These are phyloP conservation scores for Pelargonium nanum DNA, from an alignment of 345 rosid genomes.

Conservation along the genomic window DNA sequence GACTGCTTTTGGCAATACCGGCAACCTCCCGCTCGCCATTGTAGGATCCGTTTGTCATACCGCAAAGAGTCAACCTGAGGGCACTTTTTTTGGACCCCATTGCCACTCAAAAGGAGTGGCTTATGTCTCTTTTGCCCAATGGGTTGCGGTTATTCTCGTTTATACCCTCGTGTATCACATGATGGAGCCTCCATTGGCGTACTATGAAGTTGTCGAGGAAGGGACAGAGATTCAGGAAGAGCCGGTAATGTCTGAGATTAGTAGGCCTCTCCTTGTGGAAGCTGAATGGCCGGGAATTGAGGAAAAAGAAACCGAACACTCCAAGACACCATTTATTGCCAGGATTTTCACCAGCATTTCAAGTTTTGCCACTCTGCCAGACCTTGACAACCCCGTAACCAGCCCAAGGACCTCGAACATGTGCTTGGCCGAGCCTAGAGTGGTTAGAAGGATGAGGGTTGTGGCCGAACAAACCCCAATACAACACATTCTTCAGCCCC, in stretches of 20 bases:
- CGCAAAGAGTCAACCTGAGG: constrained; percentile 8
- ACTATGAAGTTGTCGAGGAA: constrained; percentile 72
- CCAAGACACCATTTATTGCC: constrained; percentile 75
- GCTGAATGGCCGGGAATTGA: constrained; percentile 99
- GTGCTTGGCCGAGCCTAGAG: constrained; percentile 81
- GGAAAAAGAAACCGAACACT: constrained; percentile 81
- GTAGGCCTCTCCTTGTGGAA: constrained; percentile 69
- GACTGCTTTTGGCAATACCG: constrained; percentile 92
- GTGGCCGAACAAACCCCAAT: constrained; percentile 86
- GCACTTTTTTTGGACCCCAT: constrained; percentile 51
- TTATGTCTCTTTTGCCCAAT: constrained; percentile 79
- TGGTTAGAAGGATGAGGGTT: constrained; percentile 76
- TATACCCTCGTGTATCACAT: constrained; percentile 93
- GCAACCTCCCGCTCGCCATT: constrained; percentile 73
- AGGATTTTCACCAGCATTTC: constrained; percentile 51
- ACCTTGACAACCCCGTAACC: constrained; percentile 27
- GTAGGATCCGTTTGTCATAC: constrained; percentile 80
- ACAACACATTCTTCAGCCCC: constrained; percentile 85
- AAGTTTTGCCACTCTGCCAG: constrained; percentile 32
- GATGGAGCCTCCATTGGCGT: constrained; percentile 93
- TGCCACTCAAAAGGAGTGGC: constrained; percentile 77
- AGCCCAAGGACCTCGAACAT: constrained; percentile 56
- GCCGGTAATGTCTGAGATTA: constrained; percentile 19
- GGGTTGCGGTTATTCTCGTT: constrained; percentile 95
- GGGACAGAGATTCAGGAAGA: constrained; percentile 45